Conservation (phyloP, 169 alveolate genomes). For the Plasmodium sp. region DNA sequence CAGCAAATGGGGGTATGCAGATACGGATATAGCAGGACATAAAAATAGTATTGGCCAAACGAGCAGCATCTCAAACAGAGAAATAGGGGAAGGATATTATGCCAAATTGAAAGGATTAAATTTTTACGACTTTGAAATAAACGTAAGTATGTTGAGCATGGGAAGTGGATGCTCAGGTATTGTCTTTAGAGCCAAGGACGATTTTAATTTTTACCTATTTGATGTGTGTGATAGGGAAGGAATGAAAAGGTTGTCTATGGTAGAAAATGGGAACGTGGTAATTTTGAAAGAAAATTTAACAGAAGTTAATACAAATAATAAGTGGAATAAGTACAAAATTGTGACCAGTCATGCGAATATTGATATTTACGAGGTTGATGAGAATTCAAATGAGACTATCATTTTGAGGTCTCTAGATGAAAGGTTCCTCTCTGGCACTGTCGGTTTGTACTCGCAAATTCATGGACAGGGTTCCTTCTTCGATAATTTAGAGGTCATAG, state of each 20-base stretch:
- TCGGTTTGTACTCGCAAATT: constrained; percentile 90
- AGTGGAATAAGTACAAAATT: constrained; percentile 83
- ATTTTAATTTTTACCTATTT: constrained; percentile 88
- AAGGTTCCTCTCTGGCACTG: constrained; percentile 88
- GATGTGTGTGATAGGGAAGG: constrained; percentile 84
- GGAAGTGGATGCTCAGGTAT: constrained; percentile 89
- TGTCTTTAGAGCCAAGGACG: constrained; percentile 89
- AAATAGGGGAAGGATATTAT: constrained; percentile 87
- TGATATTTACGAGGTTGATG: constrained; percentile 77
- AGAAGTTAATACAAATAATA: constrained; percentile 84
- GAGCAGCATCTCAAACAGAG: constrained; percentile 81
- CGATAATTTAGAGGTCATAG: constrained; percentile 85
- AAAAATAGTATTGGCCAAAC: constrained; percentile 87
- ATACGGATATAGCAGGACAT: constrained; percentile 87
- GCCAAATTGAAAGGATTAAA: constrained; percentile 87
- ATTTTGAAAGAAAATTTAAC: constrained; percentile 83
- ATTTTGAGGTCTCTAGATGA: constrained; percentile 87
- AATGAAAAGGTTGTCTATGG: constrained; percentile 84
- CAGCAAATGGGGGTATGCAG: constrained; percentile 91
- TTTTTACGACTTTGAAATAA: constrained; percentile 86
- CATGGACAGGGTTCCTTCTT: constrained; percentile 88
- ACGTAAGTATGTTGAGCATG: constrained; percentile 83
- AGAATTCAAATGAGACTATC: not conserved
- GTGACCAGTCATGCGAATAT: constrained; percentile 77
- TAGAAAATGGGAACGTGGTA: constrained; percentile 86